Conservation (phyloP, 2,329 filamentous ascomycete species). For the Xylaria sp. region DNA sequence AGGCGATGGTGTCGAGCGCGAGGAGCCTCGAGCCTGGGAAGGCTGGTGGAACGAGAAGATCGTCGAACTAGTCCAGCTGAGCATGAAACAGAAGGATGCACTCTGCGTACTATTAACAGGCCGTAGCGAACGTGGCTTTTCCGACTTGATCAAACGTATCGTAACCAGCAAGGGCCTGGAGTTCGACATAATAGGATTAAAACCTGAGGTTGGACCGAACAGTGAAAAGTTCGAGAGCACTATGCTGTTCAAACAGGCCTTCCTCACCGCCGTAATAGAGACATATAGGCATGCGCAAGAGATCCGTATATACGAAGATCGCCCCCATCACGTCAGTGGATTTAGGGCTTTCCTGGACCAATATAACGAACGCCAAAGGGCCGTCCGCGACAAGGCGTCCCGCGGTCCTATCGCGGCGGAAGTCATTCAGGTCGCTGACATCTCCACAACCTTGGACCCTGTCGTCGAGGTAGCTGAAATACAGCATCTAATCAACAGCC, state of each 20-base stretch:
- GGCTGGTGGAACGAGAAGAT: conserved; percentile 98
- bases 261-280: conserved; percentile 80
- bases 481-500: conserved; percentile 85
- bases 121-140: conserved; percentile 77
- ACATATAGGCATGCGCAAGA: conserved; percentile 86
- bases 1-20: conserved; percentile 79
- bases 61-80: conserved; percentile 78
- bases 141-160: conserved; percentile 82
- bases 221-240: conserved; percentile 81
- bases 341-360: conserved; percentile 85
- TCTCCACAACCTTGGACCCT: conserved; percentile 58
- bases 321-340: conserved; percentile 71
- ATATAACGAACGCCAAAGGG: conserved; percentile 68
- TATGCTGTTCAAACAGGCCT: conserved; percentile 89
- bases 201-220: conserved; percentile 81
- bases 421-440: conserved; percentile 85
- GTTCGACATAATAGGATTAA: conserved; percentile 88
- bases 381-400: conserved; percentile 55
- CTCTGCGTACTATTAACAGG: conserved; percentile 88
- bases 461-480: conserved; percentile 52
- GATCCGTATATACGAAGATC: conserved; percentile 75
- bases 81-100: conserved; percentile 82
- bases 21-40: conserved; percentile 84
- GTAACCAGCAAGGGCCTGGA: conserved; percentile 76
- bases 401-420: conserved; percentile 74